Evolutionary conservation across 2,329 filamentous ascomycete genomes (phyloP), one percentile per base, ranked within the genome.

Genomic region (Aspergillus neotritici): DNA sequence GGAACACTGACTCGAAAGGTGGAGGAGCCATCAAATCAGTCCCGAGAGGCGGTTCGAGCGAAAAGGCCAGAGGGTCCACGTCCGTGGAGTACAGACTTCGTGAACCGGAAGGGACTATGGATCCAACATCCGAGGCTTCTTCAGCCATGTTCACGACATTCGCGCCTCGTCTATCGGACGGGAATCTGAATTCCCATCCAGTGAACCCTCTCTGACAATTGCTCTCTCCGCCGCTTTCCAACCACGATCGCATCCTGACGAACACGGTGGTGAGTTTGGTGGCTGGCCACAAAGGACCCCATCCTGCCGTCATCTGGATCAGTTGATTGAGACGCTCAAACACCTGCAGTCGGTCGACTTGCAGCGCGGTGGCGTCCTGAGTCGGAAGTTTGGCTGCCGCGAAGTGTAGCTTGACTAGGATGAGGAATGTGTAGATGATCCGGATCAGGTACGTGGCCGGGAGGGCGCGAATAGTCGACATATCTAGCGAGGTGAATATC

Each of bases 231-330:
- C 17, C 17, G 2, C 17, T 21, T 21, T 21, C 17, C 17, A 21
- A 21, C 17, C 17, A 21, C 4, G 3, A 3, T 2, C 17, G 17
- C 12, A 42, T 32, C 10, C 16, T 37, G 14, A 3, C 16, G 10
- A 42, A 33, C n/a, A 42, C 34, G 1, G 34, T 28, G 5, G 16
- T 33, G 12, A 42, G n/a, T 9, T 32, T 42, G 2, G 34, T 42
- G 6, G 40, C 40, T 3, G 40, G 40, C 40, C 40, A 42, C 15
- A 42, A n/a, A 9, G 34, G 29, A 2, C 28, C 40, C 40, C 40
- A 42, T 5, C 40, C 40, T 3, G 34, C 29, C 1, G 34, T 31
- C 34, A 42, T 32, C n/a, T 37, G 40, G 34, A 37, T 32, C 5
- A 37, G 13, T 5, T 4, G n/a, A 32, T 28, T 4, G 4, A 42